Base-by-base conservation (phyloP, 1,284 basidiomycete genomes). In the Singerocomus inundabilis region DNA sequence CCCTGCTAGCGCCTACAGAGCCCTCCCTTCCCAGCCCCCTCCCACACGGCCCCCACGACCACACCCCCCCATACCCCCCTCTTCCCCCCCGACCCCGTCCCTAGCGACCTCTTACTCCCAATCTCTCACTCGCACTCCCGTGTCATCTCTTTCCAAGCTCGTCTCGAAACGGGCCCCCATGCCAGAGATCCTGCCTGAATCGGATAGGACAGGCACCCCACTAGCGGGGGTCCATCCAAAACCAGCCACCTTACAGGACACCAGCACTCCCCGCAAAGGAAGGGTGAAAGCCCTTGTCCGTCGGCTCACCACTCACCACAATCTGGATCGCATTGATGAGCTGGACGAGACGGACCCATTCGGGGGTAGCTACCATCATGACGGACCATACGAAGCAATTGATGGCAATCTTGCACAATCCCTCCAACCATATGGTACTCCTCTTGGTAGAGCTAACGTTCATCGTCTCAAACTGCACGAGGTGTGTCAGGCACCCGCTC, bases 251-350 rank as follows among this genome's bases (percentile, higher is more conserved):
- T 15, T 4, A n/a, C 48, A 45, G 38, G 45, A 33, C 31, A 31
- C 16, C 30, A 44, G 34, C 3, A 29, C 46, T 6, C 46, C 37
- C 21, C 53, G 51, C 42, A 68, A 46, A 41, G 44, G 34, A 38
- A 52, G 33, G 13, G 64, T 70, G 55, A 69, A 46, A 16, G 55
- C 63, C 5, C 37, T 70, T 25, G 52, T 70, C 34, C 64, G 55
- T 31, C 61, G 54, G 7, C 43, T 69, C 13, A 64, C 66, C 30
- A 64, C 59, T 38, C 66, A 53, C 51, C 70, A 58, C 57, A 75
- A 79, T 48, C 72, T 89, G 42, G 87, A 88, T 67, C 75, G 76
- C 26, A 84, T 89, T 53, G 86, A 89, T 59, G 84, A 88, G 63
- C 66, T 89, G 34, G 87, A 90, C 59, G 84, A 87, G 62, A 79